These are phyloP conservation scores for Scorias spongiosa DNA, from an alignment of 2,329 filamentous ascomycete species.

Conservation along the genomic window DNA sequence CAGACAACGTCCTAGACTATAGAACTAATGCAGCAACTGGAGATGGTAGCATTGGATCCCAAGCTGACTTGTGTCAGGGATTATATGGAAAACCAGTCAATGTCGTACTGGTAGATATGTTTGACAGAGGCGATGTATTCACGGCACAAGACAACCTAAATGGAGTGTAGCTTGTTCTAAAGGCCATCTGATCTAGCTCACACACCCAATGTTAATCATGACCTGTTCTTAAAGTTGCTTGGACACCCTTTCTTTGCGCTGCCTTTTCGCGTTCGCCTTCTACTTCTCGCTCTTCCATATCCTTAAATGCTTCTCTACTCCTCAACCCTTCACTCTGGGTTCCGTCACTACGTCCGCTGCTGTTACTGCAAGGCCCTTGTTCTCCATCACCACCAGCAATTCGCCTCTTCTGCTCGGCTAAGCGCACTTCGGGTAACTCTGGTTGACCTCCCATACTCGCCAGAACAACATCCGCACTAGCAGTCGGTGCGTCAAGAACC, in stretches of 20 bases:
- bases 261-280: slow-evolving; percentile 5
- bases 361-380: slow-evolving; percentile 7
- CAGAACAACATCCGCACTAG: slow-evolving; percentile 38
- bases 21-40: slow-evolving; percentile 30
- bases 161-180: background rate
- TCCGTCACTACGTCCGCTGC: slow-evolving; percentile 4
- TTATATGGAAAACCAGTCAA: slow-evolving; percentile 25
- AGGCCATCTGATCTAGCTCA: no score
- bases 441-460: slow-evolving; percentile 37
- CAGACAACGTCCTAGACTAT: slow-evolving; percentile 23
- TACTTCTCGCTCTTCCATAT: slow-evolving; percentile 10
- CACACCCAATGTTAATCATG: slow-evolving; percentile 5
- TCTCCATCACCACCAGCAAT: slow-evolving; percentile 9
- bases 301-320: slow-evolving; percentile 10
- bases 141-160: slow-evolving; percentile 26
- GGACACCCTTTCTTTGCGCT: slow-evolving; percentile 4
- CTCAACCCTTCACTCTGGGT: slow-evolving; percentile 7
- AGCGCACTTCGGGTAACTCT: slow-evolving; percentile 20
- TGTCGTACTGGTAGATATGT: slow-evolving; percentile 30
- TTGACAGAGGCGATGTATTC: slow-evolving; percentile 30
- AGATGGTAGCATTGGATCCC: slow-evolving; percentile 30
- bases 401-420: slow-evolving; percentile 12
- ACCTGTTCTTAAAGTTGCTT: slow-evolving; percentile 11
- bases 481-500: slow-evolving; percentile 39
- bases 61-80: slow-evolving; percentile 24